Evolutionary conservation across 768 basidiomycete genomes (phyloP).

Genomic region (Phallus indusiatus): DNA sequence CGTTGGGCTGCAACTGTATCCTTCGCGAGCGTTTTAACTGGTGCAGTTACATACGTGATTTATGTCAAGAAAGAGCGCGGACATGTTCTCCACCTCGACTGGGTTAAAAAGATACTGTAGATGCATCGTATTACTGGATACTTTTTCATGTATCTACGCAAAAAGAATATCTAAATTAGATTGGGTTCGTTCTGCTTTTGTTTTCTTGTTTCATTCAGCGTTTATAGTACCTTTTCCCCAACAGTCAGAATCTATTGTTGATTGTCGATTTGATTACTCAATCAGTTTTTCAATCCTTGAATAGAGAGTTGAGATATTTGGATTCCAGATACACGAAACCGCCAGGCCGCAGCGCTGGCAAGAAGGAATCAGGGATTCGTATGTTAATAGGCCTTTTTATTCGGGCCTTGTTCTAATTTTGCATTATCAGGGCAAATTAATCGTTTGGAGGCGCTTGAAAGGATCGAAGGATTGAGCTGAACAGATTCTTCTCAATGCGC

Average conservation of each 20-base stretch:
- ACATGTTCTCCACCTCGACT: conserved; percentile 20
- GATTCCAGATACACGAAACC: conserved; percentile 92
- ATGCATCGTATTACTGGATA: not conserved
- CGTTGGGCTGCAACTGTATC: conserved; percentile 27
- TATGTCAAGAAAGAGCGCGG: conserved; percentile 25
- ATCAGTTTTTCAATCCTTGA: too few species aligned
- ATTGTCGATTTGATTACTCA: too few species aligned
- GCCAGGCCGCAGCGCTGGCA: conserved; percentile 95
- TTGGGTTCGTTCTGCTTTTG: too few species aligned
- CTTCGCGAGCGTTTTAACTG: conserved; percentile 22
- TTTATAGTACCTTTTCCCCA: too few species aligned
- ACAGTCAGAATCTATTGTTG: too few species aligned
- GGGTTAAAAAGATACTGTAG: not conserved
- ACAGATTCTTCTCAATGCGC: too few species aligned
- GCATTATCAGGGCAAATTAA: conserved; percentile 4
- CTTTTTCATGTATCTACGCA: too few species aligned
- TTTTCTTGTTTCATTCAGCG: too few species aligned
- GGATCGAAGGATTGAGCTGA: not conserved
- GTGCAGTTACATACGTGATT: conserved; percentile 21
- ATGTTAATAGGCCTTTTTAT: conserved; percentile 15
- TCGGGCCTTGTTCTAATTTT: not conserved
- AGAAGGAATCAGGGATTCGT: conserved; percentile 85
- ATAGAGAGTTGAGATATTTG: too few species aligned
- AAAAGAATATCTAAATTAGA: too few species aligned
- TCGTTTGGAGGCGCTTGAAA: conserved; percentile 9